phyloP scores from a whole-genome alignment of 371 early-diverging fungal species.

The Paraphysoderma sedebokerense region DNA sequence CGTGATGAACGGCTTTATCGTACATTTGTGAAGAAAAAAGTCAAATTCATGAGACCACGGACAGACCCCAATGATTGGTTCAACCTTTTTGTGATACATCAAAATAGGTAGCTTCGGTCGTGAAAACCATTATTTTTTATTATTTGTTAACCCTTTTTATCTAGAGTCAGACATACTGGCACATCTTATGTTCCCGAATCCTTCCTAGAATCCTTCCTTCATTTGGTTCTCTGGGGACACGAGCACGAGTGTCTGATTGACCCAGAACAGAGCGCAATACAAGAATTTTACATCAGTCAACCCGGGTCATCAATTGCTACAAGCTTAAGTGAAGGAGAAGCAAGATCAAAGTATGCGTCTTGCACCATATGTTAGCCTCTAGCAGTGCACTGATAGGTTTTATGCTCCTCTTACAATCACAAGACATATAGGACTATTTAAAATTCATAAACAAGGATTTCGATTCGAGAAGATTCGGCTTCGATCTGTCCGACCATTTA shows the following conservation, averaged over 20 bases:
- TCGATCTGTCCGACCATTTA: conserved; percentile 72
- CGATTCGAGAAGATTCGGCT: conserved; percentile 53
- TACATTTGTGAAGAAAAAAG: conserved; percentile 56
- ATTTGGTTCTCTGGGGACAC: conserved; percentile 96
- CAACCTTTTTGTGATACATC: conserved; percentile 73
- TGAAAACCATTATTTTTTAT: not conserved
- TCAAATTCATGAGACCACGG: conserved; percentile 51
- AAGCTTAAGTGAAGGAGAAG: conserved; percentile 79
- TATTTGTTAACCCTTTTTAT: not conserved
- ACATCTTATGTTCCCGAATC: conserved; percentile 82
- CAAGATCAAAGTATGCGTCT: conserved; percentile 50
- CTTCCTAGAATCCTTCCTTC: conserved; percentile 63
- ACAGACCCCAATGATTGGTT: conserved; percentile 43
- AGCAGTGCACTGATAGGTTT: not conserved
- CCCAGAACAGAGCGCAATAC: conserved; percentile 39
- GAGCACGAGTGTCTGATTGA: conserved; percentile 93
- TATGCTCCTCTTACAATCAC: not conserved
- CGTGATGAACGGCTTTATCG: conserved; percentile 86
- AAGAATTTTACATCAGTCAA: conserved; percentile 69
- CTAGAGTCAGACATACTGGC: conserved; percentile 54
- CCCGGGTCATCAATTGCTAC: conserved; percentile 97
- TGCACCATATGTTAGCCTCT: not conserved
- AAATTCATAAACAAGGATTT: conserved; percentile 41
- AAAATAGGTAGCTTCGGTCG: conserved; percentile 39
- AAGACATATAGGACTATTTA: conserved; percentile 56